Conservation (phyloP, 2,329 filamentous ascomycete species). For the Bimuria novae-zelandiae region DNA sequence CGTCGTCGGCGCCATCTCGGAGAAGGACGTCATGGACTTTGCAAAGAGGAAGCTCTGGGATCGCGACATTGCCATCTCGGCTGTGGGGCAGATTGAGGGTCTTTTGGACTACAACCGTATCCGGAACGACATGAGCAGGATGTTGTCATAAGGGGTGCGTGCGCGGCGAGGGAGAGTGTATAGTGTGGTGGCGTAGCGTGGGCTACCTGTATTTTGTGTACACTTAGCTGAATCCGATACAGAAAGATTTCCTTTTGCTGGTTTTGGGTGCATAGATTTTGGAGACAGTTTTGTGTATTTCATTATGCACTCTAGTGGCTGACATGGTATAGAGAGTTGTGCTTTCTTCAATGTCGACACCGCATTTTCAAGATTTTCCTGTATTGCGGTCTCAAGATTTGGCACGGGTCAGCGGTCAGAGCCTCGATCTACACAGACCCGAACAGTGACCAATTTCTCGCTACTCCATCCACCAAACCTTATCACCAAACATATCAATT, state of each 20-base stretch:
- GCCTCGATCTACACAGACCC: too few relatives aligned
- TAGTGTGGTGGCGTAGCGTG: conserved; percentile 9
- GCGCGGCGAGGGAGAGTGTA: neutral
- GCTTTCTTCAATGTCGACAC: too few relatives aligned
- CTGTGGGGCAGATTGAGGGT: conserved; percentile 91
- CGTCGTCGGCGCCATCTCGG: conserved; percentile 83
- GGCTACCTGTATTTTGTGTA: conserved; percentile 43
- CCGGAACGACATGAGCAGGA: conserved; percentile 86
- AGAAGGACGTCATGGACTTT: conserved; percentile 97
- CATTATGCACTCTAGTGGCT: too few relatives aligned
- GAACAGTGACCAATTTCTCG: too few relatives aligned
- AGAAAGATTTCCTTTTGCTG: conserved; percentile 31
- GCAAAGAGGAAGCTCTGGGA: conserved; percentile 96
- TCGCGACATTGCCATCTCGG: conserved; percentile 91
- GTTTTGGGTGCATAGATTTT: neutral
- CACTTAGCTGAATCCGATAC: conserved; percentile 38
- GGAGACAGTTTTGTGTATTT: too few relatives aligned
- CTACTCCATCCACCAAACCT: neutral
- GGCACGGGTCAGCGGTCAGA: too few relatives aligned
- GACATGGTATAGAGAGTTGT: too few relatives aligned
- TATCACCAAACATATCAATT: too few relatives aligned
- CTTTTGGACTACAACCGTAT: conserved; percentile 75
- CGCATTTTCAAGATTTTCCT: too few relatives aligned
- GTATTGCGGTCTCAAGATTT: too few relatives aligned
- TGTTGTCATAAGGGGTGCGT: conserved; percentile 48